Conservation (phyloP, 2,329 filamentous ascomycete genomes). For the Curvularia lunata region DNA sequence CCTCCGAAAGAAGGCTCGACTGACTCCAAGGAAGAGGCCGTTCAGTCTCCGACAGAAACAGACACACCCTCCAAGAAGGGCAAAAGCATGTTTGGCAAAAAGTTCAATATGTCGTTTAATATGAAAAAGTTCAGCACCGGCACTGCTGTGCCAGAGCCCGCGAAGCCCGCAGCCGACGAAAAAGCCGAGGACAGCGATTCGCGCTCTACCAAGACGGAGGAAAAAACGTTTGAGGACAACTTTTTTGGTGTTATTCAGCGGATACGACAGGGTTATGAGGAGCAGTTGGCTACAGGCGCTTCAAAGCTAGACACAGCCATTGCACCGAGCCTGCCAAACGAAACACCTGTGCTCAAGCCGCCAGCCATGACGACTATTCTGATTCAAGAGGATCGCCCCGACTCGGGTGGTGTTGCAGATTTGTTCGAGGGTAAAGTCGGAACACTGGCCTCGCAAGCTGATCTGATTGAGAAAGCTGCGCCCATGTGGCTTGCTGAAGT, state of each 20-base stretch:
- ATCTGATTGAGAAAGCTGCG: slow-evolving; percentile 82
- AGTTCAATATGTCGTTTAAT: slow-evolving; percentile 79
- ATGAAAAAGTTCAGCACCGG: slow-evolving; percentile 80
- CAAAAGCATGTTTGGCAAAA: slow-evolving; percentile 76
- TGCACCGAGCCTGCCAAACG: slow-evolving; percentile 71
- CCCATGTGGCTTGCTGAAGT: slow-evolving; percentile 94
- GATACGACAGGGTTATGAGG: slow-evolving; percentile 76
- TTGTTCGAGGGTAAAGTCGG: slow-evolving; percentile 89
- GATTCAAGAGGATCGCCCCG: slow-evolving; percentile 69
- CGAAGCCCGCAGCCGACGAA: slow-evolving; percentile 79
- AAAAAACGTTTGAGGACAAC: slow-evolving; percentile 77
- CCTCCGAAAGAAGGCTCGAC: slow-evolving; percentile 35
- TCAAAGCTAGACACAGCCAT: slow-evolving; percentile 66
- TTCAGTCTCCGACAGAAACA: slow-evolving; percentile 51
- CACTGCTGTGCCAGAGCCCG: slow-evolving; percentile 63
- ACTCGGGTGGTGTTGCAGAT: slow-evolving; percentile 74
- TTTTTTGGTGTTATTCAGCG: slow-evolving; percentile 75
- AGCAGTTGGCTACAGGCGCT: slow-evolving; percentile 61
- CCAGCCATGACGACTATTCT: slow-evolving; percentile 68
- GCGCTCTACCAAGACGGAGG: slow-evolving; percentile 64
- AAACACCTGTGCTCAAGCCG: slow-evolving; percentile 77
- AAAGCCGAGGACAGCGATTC: slow-evolving; percentile 70
- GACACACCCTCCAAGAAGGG: slow-evolving; percentile 58
- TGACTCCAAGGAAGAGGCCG: slow-evolving; percentile 38
- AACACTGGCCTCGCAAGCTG: slow-evolving; percentile 75